phyloP scores from a whole-genome alignment of 352 stramenopile genomes.

The Phytophthora melonis region DNA sequence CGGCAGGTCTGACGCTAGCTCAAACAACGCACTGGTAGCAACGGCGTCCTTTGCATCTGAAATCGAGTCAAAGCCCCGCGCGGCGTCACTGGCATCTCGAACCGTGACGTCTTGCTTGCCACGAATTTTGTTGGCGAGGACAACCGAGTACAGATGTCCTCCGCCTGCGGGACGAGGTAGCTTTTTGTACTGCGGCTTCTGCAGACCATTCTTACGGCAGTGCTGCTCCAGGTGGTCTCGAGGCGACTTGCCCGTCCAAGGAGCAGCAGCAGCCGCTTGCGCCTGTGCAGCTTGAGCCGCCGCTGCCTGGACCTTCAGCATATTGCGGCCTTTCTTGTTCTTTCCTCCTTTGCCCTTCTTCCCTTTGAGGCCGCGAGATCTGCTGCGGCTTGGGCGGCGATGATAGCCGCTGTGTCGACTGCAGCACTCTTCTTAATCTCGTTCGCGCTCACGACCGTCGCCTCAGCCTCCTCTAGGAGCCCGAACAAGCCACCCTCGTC shows the following conservation, averaged over 20 bases:
- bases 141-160: conserved; percentile 63
- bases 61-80: conserved; percentile 63
- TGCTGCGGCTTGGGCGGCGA: conserved; percentile 33
- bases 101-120: conserved; percentile 55
- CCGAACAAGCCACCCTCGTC: conserved; percentile 45
- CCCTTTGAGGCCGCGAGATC: conserved; percentile 33
- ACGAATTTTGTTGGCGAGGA: conserved; percentile 53
- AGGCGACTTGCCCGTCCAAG: conserved; percentile 87
- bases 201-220: conserved; percentile 89
- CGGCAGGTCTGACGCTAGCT: conserved; percentile 81
- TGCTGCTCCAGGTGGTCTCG: conserved; percentile 90
- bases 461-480: conserved; percentile 52
- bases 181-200: conserved; percentile 83
- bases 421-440: conserved; percentile 55
- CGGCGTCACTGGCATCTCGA: conserved; percentile 44
- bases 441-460: conserved; percentile 40
- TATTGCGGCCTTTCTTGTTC: conserved; percentile 40
- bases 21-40: conserved; percentile 89
- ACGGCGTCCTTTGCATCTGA: conserved; percentile 82
- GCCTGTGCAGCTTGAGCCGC: conserved; percentile 33
- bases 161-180: conserved; percentile 27
- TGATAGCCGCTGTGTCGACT: conserved; percentile 36
- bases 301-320: conserved; percentile 38
- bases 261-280: conserved; percentile 18
- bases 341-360: conserved; percentile 49